A percentile compares a stretch with the other conserved stretches of the same genome.
Evolutionary conservation across 2,329 filamentous ascomycete species (phyloP).

Genomic region (Claviceps humidiphila): DNA sequence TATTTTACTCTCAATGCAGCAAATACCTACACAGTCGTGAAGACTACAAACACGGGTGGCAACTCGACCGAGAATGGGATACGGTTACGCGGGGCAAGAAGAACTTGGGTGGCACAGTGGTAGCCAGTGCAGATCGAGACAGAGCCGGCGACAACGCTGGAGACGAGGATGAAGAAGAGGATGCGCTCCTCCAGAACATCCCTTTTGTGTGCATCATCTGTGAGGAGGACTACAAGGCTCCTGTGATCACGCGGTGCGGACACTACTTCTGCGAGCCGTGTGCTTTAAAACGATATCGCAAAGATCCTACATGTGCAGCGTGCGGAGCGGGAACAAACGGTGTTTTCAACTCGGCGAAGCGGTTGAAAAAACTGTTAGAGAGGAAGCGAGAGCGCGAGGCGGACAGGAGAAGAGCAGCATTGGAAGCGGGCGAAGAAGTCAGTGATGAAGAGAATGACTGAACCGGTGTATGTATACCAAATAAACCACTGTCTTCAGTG

Average conservation of each 20-base stretch:
- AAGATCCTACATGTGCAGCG: conserved; percentile 73
- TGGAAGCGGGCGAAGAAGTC: conserved; percentile 37
- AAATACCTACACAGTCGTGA: conserved; percentile 68
- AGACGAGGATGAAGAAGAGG: conserved; percentile 43
- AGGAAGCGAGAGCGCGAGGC: conserved; percentile 52
- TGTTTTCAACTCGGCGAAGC: conserved; percentile 80
- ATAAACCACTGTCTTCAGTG: too few relatives aligned
- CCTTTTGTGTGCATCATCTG: conserved; percentile 87
- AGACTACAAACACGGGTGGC: conserved; percentile 85
- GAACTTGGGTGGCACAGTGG: conserved; percentile 44
- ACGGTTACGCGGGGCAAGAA: conserved; percentile 61
- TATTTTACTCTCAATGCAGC: conserved; percentile 9
- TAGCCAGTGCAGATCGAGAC: conserved; percentile 44
- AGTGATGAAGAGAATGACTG: conserved; percentile 27
- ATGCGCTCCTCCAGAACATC: conserved; percentile 65
- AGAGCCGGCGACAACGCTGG: conserved; percentile 25
- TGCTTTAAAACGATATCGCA: conserved; percentile 73
- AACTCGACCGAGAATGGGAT: conserved; percentile 91
- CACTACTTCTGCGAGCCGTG: conserved; percentile 95
- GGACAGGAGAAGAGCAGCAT: conserved; percentile 40
- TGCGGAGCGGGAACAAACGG: conserved; percentile 78
- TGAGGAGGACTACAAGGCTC: conserved; percentile 61
- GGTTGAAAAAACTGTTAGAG: conserved; percentile 66
- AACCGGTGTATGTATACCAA: background rate
- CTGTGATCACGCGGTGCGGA: conserved; percentile 77